A percentile compares a stretch with the other conserved stretches of the same genome.
Conservation (phyloP, 1,139 yeast genomes). For the Pichia sp. region DNA sequence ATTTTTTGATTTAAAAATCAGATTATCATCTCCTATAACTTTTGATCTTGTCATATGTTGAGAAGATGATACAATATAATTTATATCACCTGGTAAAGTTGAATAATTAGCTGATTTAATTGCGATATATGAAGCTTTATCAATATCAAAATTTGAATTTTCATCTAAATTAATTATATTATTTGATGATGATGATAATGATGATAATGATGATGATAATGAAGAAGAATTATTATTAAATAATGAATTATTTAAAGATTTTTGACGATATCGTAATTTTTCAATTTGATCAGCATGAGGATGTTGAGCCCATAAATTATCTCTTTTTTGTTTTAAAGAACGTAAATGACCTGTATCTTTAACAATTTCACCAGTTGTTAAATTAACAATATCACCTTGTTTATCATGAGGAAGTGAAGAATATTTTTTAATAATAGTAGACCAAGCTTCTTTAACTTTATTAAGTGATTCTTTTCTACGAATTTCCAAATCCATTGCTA, state of each 20-base stretch:
- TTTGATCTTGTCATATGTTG: constrained; percentile 13
- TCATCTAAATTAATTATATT: neutral
- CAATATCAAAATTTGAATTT: neutral
- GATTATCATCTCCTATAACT: constrained; percentile 11
- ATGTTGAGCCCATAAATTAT: constrained; percentile 4
- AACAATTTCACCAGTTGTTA: constrained; percentile 51
- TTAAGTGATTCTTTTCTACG: constrained; percentile 16
- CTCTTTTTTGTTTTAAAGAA: constrained; percentile 23
- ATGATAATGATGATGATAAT: no score
- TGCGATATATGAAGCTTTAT: neutral
- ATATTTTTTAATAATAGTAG: constrained; percentile 48
- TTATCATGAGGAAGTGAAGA: constrained; percentile 42
- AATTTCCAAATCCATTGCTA: neutral
- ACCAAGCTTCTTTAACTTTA: constrained; percentile 37
- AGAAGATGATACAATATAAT: constrained; percentile 5
- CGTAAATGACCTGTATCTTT: constrained; percentile 61
- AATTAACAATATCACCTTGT: constrained; percentile 63
- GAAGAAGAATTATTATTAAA: no score
- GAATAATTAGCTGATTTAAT: neutral
- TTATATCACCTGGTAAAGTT: constrained; percentile 2
- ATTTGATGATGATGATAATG: no score
- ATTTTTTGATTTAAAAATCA: constrained; percentile 1
- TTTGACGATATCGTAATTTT: neutral
- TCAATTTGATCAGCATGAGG: neutral
- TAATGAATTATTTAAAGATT: no score